Conservation (phyloP, 2,329 filamentous ascomycete species). For the Gnomoniopsis smithogilvyi region DNA sequence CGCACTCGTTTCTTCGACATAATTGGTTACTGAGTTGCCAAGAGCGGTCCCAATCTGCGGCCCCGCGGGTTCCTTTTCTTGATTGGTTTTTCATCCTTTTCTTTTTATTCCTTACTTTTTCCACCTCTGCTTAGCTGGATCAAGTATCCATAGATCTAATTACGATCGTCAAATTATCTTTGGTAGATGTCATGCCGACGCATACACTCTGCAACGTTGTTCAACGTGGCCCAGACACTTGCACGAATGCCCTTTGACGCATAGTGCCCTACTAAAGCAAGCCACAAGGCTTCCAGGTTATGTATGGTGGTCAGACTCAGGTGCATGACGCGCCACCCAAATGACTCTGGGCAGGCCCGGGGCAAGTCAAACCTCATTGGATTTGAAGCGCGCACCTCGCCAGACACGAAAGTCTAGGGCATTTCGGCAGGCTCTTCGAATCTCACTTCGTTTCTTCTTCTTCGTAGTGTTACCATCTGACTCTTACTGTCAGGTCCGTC, state of each 20-base stretch:
- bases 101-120: too few relatives aligned
- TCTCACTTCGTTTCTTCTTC: neutral
- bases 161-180: neutral
- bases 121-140: neutral
- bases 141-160: neutral
- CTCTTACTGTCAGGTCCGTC: neutral
- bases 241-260: neutral
- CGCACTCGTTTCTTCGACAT: neutral
- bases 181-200: neutral
- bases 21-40: neutral
- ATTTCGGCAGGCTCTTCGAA: neutral
- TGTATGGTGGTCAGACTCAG: conserved; percentile 9
- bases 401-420: neutral
- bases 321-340: neutral
- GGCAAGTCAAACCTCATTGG: neutral
- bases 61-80: neutral
- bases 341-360: neutral
- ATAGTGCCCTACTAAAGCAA: neutral
- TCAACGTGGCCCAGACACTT: neutral
- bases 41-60: neutral
- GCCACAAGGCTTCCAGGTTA: neutral
- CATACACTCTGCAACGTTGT: neutral
- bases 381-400: neutral
- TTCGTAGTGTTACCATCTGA: neutral
- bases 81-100: too few relatives aligned